Evolutionary conservation across 768 basidiomycete species (phyloP).

Genomic region (Lentinula raphanica): DNA sequence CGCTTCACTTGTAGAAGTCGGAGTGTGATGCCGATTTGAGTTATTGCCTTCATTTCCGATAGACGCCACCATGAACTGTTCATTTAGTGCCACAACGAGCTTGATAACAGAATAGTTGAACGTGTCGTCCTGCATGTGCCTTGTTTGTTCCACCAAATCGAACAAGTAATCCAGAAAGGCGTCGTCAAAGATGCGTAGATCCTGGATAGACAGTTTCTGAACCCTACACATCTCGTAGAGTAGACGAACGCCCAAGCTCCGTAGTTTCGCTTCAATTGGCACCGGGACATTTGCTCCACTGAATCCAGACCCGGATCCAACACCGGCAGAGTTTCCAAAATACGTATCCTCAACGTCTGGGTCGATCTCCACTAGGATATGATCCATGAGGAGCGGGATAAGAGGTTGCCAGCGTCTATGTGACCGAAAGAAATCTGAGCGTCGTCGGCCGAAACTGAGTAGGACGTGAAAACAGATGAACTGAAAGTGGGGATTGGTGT

Average conservation of each 20-base stretch:
- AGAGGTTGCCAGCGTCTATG: constrained; percentile 82
- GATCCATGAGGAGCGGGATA: constrained; percentile 79
- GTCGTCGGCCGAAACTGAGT: constrained; percentile 68
- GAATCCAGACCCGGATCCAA: constrained; percentile 16
- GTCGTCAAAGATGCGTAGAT: constrained; percentile 82
- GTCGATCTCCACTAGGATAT: constrained; percentile 78
- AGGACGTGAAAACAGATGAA: constrained; percentile 76
- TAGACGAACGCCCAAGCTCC: constrained; percentile 63
- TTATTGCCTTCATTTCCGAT: constrained; percentile 11
- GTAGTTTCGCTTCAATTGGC: constrained; percentile 81
- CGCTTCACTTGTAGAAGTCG: constrained; percentile 17
- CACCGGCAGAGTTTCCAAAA: constrained; percentile 33
- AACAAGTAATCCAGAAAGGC: constrained; percentile 85
- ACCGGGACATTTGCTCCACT: constrained; percentile 41
- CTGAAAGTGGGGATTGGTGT: constrained; percentile 80
- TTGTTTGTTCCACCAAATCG: constrained; percentile 89
- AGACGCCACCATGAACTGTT: constrained; percentile 96
- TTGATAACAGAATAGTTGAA: constrained; percentile 97
- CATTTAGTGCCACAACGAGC: constrained; percentile 89
- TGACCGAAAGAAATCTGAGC: constrained; percentile 66
- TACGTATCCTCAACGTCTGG: constrained; percentile 63
- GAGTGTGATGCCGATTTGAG: background rate
- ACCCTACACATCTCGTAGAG: constrained; percentile 93
- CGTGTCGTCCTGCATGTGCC: constrained; percentile 81
- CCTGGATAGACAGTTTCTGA: constrained; percentile 72